Percentiles rank a stretch among this genome's conserved stretches.
Evolutionary conservation across 768 basidiomycete species (phyloP).

Genomic region (Leucosporidium creatinivorum): DNA sequence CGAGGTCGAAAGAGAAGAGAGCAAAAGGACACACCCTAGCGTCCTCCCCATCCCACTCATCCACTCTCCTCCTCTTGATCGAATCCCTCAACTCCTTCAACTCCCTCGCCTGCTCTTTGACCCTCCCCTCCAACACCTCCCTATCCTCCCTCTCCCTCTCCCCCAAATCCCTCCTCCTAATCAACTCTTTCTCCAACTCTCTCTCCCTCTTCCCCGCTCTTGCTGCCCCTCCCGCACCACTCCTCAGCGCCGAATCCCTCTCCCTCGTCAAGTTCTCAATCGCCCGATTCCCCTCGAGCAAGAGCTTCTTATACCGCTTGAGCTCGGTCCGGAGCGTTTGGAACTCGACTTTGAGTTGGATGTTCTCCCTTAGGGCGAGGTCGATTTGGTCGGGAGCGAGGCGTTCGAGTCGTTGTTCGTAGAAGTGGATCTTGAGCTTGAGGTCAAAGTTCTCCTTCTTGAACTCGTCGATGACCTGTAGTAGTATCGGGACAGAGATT

Average conservation of each 20-base stretch:
- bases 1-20: too few species aligned
- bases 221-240: conserved; percentile 3
- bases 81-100: conserved; percentile 27
- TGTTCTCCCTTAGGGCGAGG: conserved; percentile 65
- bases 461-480: conserved; percentile 86
- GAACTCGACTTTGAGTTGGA: conserved; percentile 49
- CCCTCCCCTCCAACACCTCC: conserved; percentile 29
- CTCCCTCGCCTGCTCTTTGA: conserved; percentile 34
- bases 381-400: conserved; percentile 73
- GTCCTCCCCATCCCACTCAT: conserved; percentile 29
- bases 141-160: conserved; percentile 35
- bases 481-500: neutral
- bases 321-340: conserved; percentile 36
- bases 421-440: conserved; percentile 89
- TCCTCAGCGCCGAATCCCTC: conserved; percentile 17
- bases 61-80: conserved; percentile 1
- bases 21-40: conserved; percentile 5
- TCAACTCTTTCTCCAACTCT: conserved; percentile 12
- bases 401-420: conserved; percentile 83
- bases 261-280: conserved; percentile 24
- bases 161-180: conserved; percentile 29
- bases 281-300: conserved; percentile 31
- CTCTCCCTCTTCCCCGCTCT: conserved; percentile 3
- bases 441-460: conserved; percentile 97
- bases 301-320: conserved; percentile 37